Base-by-base conservation (phyloP, 805 yeast species). In the Candida multigemmis region DNA sequence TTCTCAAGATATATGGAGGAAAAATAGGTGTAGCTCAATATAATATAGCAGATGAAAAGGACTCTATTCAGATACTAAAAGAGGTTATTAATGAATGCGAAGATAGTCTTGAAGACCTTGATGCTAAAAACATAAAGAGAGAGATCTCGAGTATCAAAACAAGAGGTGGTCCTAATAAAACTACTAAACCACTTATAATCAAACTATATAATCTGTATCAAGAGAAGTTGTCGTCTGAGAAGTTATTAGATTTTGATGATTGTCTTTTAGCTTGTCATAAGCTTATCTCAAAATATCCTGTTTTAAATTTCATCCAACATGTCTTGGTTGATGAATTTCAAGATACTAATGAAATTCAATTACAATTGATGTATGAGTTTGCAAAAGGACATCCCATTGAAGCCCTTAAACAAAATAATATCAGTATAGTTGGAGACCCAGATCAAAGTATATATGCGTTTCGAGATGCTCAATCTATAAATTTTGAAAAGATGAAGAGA, bases 391-490 rank as follows among this genome's bases (percentile, higher is more conserved):
- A 49, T 31, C 58, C 67, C 21, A 41, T 50, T 3, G 48, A 53
- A 12, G 16, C 34, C 5, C 16, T 23, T 5, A 22, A 44, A 12
- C 62, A 60, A 19, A 47, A 73, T 34, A 77, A 77, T 32, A 67
- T 89, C 6, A 83, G 96, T 0, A 77, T 86, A 1, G 96, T 89
- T 2, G 98, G 98, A 1, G 98, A 89, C 46, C 95, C 96, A 0
- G 96, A 91, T 50, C 98, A 89, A 51, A 78, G 94, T 44, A 89
- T 89, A 13, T 89, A 91, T 48, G 85, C 79, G 0, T 89, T 89
- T 40, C 60, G 97, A 34, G 75, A 78, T 41, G 96, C 96, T 0
- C 74, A 74, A 19, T 62, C 78, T 1, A 55, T 60, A 11, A 86
- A 82, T 41, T 83, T 87, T 40, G 53, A 54, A 21, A 56, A 57